phyloP scores from a whole-genome alignment of 2,329 filamentous ascomycete genomes.

The Hypoxylon sp. region DNA sequence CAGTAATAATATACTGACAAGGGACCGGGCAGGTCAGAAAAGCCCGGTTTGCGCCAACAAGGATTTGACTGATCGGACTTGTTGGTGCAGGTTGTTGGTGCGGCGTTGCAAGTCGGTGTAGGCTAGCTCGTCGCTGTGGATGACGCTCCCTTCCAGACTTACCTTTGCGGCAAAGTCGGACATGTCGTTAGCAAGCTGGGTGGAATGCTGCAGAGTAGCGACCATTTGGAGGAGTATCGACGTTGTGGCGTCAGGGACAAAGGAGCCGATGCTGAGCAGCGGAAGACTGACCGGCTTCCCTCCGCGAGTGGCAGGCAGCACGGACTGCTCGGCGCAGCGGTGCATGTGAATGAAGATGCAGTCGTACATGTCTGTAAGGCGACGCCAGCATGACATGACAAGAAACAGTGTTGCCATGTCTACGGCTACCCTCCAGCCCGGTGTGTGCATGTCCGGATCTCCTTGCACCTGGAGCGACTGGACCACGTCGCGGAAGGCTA shows the following conservation, averaged over 20 bases:
- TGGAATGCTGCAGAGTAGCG: not conserved
- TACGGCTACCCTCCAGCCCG: not conserved
- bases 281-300: not conserved
- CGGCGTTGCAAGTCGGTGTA: not conserved
- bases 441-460: not conserved
- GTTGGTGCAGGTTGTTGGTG: not conserved
- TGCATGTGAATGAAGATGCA: not conserved
- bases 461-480: not conserved
- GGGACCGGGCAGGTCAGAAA: not conserved
- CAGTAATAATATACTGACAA: no score
- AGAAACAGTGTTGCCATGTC: not conserved
- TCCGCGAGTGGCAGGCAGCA: slow-evolving; percentile 1
- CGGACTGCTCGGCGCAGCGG: slow-evolving; percentile 6
- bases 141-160: not conserved
- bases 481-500: not conserved
- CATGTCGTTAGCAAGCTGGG: not conserved
- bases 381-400: slow-evolving; percentile 8
- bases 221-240: not conserved
- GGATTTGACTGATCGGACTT: not conserved
- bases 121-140: not conserved
- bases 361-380: slow-evolving; percentile 10
- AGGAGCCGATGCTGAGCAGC: not conserved
- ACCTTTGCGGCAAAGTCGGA: not conserved
- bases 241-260: not conserved
- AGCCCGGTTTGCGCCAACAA: not conserved